Evolutionary conservation across 2,329 filamentous ascomycete genomes (phyloP), one percentile per base, ranked within the genome.

Genomic region (Boeremia lycopersici): DNA sequence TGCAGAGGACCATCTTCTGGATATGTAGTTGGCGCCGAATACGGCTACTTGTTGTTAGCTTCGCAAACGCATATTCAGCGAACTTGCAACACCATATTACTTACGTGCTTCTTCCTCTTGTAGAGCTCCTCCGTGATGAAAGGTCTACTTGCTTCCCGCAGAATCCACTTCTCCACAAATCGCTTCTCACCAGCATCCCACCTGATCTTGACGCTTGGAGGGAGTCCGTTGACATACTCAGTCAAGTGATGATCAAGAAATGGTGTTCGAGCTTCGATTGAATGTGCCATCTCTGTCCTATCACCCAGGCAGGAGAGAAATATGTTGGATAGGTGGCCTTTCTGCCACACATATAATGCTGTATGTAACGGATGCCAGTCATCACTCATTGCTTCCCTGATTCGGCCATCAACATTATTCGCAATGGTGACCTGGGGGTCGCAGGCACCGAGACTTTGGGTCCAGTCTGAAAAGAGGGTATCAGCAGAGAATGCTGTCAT

Each of bases 91-190:
- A 28, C 4, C 6, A 2, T 11, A 29, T 13, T 3, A 46, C 52
- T 45, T 42, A 49, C 52, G 39, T 68, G 48, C 25, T 84, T 84
- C 55, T 70, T 78, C 10, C 79, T 72, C 42, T 74, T 68, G 62
- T 83, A 84, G 9, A 83, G 62, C 69, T 84, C 82, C 9, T 79
- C 72, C 0, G 81, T 81, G 52, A 84, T 76, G 58, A 78, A 84
- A 1, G 81, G 80, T 49, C 72, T 75, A 15, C 70, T 73, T 0
- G 81, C 82, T 60, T 84, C 77, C 3, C 79, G 76, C 3, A 84
- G 72, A 33, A 83, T 76, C 74, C 78, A 80, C 59, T 84, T 82
- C 67, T 82, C 80, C n/a, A 56, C 52, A 13, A 60, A 58, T 6
- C 45, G 44, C 23, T 48, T 33, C 19, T 47, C 23, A 50, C 30